These are phyloP conservation scores for Phoma herbarum DNA, from an alignment of 2,329 filamentous ascomycete genomes.

Conservation along the genomic window DNA sequence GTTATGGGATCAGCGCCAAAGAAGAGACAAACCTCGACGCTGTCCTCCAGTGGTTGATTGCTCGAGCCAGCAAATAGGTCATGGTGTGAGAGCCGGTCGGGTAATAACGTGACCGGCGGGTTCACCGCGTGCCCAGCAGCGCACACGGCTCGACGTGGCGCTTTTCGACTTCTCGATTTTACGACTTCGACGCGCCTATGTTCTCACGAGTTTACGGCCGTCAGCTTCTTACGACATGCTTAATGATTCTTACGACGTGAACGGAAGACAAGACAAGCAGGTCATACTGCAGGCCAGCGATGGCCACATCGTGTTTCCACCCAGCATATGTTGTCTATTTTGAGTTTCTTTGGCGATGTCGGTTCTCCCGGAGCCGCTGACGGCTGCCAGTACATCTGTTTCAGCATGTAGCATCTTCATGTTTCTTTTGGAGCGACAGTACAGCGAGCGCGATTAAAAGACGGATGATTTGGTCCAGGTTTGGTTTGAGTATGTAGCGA, in stretches of 20 bases:
- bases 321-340: constrained; percentile 30
- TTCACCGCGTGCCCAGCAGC: constrained; percentile 35
- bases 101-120: constrained; percentile 38
- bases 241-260: constrained; percentile 64
- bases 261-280: constrained; percentile 60
- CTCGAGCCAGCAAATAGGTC: constrained; percentile 69
- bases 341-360: constrained; percentile 12
- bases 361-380: constrained; percentile 1
- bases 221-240: constrained; percentile 54
- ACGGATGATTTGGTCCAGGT: constrained; percentile 9
- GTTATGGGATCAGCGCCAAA: constrained; percentile 98
- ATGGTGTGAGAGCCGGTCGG: constrained; percentile 18
- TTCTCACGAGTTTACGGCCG: constrained; percentile 43
- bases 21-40: constrained; percentile 99
- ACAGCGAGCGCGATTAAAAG: constrained; percentile 14
- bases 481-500: constrained; percentile 12
- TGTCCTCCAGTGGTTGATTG: constrained; percentile 95
- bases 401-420: constrained; percentile 19
- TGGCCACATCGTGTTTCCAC: constrained; percentile 56
- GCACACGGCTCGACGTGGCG: constrained; percentile 32
- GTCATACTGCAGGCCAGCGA: constrained; percentile 57
- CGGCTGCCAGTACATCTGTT: constrained; percentile 9
- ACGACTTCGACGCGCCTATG: constrained; percentile 50
- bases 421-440: constrained; percentile 11
- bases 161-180: constrained; percentile 32